Percentiles rank a stretch among this genome's conserved stretches.
These are phyloP conservation scores for Eucalyptus rudis DNA, from an alignment of 345 rosid genomes.

Conservation along the genomic window DNA sequence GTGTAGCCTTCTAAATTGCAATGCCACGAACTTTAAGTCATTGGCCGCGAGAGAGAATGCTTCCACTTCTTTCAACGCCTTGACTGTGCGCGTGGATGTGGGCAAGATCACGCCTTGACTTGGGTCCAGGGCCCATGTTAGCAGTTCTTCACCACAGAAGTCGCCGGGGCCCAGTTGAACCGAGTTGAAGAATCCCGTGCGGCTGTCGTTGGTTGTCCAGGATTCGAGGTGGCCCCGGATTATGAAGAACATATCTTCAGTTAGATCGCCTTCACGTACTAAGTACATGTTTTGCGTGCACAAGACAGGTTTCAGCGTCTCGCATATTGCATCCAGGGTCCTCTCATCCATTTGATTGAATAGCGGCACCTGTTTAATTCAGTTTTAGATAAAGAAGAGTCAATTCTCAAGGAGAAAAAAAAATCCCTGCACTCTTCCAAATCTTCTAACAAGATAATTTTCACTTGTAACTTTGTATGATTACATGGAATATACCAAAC, in stretches of 20 bases:
- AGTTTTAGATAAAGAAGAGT: neutral
- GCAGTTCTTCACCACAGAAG: conserved; percentile 4
- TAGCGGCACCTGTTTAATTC: conserved; percentile 5
- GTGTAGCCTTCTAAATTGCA: conserved; percentile 9
- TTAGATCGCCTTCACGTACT: conserved; percentile 14
- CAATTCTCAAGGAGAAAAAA: neutral
- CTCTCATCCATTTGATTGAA: conserved; percentile 9
- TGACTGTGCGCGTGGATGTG: conserved; percentile 7
- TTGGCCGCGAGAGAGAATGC: conserved; percentile 11
- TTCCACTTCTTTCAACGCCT: conserved; percentile 5
- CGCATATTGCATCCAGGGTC: conserved; percentile 14
- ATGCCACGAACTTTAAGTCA: conserved; percentile 12
- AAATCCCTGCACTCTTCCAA: neutral
- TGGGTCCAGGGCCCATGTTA: conserved; percentile 11
- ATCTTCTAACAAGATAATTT: neutral
- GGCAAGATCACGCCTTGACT: neutral
- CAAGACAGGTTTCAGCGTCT: conserved; percentile 1
- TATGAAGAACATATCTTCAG: conserved; percentile 12
- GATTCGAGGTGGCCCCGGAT: conserved; percentile 11
- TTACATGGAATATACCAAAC: neutral
- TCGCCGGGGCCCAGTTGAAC: neutral
- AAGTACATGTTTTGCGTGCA: neutral
- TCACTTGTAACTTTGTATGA: neutral
- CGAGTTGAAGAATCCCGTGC: neutral
- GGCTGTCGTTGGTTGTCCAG: conserved; percentile 5